Conservation (phyloP, 495 filamentous ascomycete genomes). For the Astrothelium subdiscretum region DNA sequence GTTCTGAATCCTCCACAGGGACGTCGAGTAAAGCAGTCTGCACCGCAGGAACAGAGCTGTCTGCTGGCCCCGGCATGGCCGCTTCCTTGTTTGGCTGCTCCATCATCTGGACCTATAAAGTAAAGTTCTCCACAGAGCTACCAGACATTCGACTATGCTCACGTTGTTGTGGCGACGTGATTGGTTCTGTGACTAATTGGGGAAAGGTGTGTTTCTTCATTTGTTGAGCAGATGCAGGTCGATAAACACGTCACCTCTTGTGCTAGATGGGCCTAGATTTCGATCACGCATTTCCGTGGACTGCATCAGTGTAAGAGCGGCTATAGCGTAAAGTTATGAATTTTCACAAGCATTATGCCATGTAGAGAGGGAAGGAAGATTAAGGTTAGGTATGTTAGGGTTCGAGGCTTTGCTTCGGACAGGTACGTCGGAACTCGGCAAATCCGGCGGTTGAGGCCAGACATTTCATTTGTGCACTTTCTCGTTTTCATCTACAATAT, state of each 20-base stretch:
- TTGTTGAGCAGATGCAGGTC: not conserved
- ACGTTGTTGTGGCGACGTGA: not conserved
- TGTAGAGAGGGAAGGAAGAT: too few species aligned
- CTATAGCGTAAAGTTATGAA: too few species aligned
- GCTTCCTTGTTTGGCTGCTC: slow-evolving; percentile 3
- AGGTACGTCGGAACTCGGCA: not conserved
- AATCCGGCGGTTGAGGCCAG: too few species aligned
- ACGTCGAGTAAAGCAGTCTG: not conserved
- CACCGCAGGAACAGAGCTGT: not conserved
- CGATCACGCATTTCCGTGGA: not conserved
- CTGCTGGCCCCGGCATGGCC: not conserved
- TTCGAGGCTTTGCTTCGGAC: too few species aligned
- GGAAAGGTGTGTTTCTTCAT: not conserved
- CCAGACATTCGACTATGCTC: too few species aligned
- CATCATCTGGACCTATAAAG: not conserved
- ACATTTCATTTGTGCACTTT: not conserved
- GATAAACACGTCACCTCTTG: not conserved
- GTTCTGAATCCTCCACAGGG: not conserved
- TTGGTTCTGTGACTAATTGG: not conserved
- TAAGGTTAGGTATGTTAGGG: too few species aligned
- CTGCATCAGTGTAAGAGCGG: not conserved
- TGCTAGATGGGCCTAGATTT: not conserved
- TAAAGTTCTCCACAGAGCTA: too few species aligned
- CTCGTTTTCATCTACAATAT: slow-evolving; percentile 6
- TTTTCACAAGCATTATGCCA: too few species aligned